Evolutionary conservation across 2,329 filamentous ascomycete genomes (phyloP).

Genomic region (Alternaria triticimaculans): DNA sequence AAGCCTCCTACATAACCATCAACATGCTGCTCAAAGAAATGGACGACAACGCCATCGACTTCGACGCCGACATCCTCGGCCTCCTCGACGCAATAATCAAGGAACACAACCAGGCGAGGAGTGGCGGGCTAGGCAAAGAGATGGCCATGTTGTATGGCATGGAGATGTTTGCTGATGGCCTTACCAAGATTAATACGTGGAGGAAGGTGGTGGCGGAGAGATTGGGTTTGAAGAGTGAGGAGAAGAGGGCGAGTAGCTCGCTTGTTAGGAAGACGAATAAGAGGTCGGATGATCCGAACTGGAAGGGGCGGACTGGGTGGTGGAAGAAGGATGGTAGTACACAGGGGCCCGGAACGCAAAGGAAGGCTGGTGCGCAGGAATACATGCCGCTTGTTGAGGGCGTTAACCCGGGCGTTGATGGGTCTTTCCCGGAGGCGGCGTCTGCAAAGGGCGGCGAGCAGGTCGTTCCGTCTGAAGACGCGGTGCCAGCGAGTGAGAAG

Average conservation of each 20-base stretch:
- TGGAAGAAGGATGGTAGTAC: not conserved
- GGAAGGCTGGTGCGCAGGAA: not conserved
- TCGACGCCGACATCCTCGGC: conserved; percentile 57
- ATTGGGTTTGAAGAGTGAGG: conserved; percentile 28
- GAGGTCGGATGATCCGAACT: not conserved
- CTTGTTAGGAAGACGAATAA: not conserved
- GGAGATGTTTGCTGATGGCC: conserved; percentile 43
- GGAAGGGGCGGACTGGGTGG: not conserved
- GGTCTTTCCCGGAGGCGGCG: not conserved
- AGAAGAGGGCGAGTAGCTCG: not conserved
- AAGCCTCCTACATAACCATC: conserved; percentile 64
- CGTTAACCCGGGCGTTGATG: not conserved
- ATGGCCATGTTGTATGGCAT: conserved; percentile 43
- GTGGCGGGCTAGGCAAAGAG: conserved; percentile 34
- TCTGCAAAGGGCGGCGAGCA: not conserved
- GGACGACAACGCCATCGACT: conserved; percentile 66
- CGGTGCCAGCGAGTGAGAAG: not conserved
- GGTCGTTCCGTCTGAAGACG: not conserved
- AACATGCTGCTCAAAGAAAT: conserved; percentile 69
- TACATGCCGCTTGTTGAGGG: not conserved
- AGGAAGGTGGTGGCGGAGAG: conserved; percentile 33
- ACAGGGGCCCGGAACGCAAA: not conserved
- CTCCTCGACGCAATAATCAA: conserved; percentile 47
- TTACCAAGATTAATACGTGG: conserved; percentile 43
- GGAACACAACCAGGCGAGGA: conserved; percentile 28